phyloP scores from a whole-genome alignment of 805 yeast genomes.

The Brettanomyces naardenensis region DNA sequence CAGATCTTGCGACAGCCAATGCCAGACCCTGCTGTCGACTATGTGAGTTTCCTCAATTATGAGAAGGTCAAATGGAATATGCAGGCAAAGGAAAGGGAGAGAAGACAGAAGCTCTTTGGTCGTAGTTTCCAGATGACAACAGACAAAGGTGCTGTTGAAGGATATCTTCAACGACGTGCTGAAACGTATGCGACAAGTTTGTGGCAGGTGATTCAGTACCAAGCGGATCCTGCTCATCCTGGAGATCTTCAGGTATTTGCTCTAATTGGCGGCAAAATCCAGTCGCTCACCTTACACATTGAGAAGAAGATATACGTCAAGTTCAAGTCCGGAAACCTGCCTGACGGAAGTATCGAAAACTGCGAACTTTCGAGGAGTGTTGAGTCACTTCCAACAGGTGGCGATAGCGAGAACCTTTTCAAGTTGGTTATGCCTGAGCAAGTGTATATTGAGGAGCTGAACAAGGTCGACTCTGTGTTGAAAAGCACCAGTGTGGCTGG shows the following conservation, averaged over 20 bases:
- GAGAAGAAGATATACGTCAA: constrained; percentile 70
- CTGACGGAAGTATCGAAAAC: constrained; percentile 30
- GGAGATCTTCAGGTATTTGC: constrained; percentile 78
- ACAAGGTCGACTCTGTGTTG: constrained; percentile 53
- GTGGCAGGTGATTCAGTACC: constrained; percentile 83
- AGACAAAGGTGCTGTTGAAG: constrained; percentile 55
- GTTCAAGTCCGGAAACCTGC: constrained; percentile 34
- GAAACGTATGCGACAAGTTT: constrained; percentile 66
- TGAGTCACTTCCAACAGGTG: constrained; percentile 67
- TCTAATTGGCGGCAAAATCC: constrained; percentile 62
- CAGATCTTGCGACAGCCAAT: constrained; percentile 42
- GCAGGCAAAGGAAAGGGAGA: constrained; percentile 62
- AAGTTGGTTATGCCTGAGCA: constrained; percentile 63
- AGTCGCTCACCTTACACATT: constrained; percentile 61
- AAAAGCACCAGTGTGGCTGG: constrained; percentile 56
- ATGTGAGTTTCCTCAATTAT: constrained; percentile 58
- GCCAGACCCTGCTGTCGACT: constrained; percentile 63
- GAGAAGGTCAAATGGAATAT: constrained; percentile 85
- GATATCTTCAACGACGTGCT: constrained; percentile 68
- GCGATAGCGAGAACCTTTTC: constrained; percentile 44
- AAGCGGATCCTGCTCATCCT: constrained; percentile 41
- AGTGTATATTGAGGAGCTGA: constrained; percentile 45
- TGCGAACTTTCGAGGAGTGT: constrained; percentile 51
- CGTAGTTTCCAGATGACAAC: constrained; percentile 31
- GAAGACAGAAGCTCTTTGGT: constrained; percentile 79